Evolutionary conservation across 2,329 filamentous ascomycete genomes (phyloP), one percentile per base, ranked within the genome.

Genomic region (Lizonia empirigonia): DNA sequence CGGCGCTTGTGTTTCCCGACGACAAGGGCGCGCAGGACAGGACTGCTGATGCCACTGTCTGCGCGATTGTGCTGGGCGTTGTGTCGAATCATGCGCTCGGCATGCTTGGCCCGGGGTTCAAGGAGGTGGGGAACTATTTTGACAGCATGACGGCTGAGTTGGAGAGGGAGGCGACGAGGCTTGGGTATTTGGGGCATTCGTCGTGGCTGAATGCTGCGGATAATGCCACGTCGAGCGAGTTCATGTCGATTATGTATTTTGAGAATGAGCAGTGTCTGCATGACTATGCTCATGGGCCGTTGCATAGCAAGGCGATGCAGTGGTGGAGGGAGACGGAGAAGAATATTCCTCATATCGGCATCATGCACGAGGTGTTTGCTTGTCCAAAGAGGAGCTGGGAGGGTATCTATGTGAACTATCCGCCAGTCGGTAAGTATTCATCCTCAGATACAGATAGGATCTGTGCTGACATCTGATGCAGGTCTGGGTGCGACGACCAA

Each of bases 341-440:
- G 30, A 32, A 48, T 5, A 30, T 46, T 10, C 24, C 36, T 12
- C 50, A 54, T 33, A 16, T 56, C 4, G 56, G 56, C 4, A 56
- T 56, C 10, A 51, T 53, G 46, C 56, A 59, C 35, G 53, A 56
- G 33, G 44, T 53, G 4, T 59, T 55, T 34, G 30, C 50, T 7
- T 54, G 51, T 7, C 50, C 50, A 16, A 52, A 49, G 40, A 54
- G 45, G 24, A 36, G 45, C n/a, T 57, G 54, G 54, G 54, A 57
- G 30, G 54, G 46, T n/a, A 37, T 57, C 4, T 57, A 57, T 29
- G 8, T 57, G 1, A 57, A 57, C 26, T 57, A 57, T 24, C 24
- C 44, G 18, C 54, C 54, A 2, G 42, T 44, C 8, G 54, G 54
- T 57, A 32, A 42, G 54, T 49, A 3, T 7, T 13, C 3, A 15